A percentile compares a stretch with the other conserved stretches of the same genome.
phyloP scores from a whole-genome alignment of 1,139 yeast genomes.

The Saccharomyces hybrid region DNA sequence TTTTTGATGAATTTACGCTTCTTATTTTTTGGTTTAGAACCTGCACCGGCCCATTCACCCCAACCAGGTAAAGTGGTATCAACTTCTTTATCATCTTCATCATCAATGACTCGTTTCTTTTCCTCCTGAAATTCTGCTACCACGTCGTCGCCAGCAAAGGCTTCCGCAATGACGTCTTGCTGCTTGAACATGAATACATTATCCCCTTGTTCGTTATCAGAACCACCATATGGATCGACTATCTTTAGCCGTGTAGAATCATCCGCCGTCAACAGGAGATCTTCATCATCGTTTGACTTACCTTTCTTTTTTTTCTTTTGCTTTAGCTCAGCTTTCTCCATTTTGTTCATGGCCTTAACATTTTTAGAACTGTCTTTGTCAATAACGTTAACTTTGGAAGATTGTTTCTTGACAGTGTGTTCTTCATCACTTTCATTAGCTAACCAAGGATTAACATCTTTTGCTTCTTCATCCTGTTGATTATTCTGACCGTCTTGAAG shows the following conservation, averaged over 20 bases:
- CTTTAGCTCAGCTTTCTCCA: constrained; percentile 42
- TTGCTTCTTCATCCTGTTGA: constrained; percentile 6
- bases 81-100: constrained; percentile 82
- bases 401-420: constrained; percentile 34
- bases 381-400: constrained; percentile 47
- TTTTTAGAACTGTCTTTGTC: constrained; percentile 51
- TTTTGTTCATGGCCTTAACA: constrained; percentile 39
- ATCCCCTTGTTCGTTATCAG: constrained; percentile 33
- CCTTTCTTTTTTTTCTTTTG: constrained; percentile 22
- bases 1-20: constrained; percentile 56
- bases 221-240: constrained; percentile 41
- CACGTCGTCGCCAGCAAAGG: constrained; percentile 94
- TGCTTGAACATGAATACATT: constrained; percentile 54
- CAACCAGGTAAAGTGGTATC: constrained; percentile 91
- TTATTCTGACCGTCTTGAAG: constrained; percentile 5
- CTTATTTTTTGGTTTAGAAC: constrained; percentile 43
- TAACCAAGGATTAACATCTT: constrained; percentile 65
- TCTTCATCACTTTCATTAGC: constrained; percentile 32
- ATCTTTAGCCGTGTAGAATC: constrained; percentile 33
- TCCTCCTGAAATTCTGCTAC: constrained; percentile 71
- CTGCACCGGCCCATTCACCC: constrained; percentile 80
- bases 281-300: constrained; percentile 16
- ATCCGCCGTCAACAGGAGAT: constrained; percentile 24
- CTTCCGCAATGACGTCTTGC: constrained; percentile 75
- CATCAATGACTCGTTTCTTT: constrained; percentile 57